Percentiles rank a stretch among this genome's conserved stretches.
Conservation (phyloP, 768 basidiomycete species). For the Candolleomyces efflorescens region DNA sequence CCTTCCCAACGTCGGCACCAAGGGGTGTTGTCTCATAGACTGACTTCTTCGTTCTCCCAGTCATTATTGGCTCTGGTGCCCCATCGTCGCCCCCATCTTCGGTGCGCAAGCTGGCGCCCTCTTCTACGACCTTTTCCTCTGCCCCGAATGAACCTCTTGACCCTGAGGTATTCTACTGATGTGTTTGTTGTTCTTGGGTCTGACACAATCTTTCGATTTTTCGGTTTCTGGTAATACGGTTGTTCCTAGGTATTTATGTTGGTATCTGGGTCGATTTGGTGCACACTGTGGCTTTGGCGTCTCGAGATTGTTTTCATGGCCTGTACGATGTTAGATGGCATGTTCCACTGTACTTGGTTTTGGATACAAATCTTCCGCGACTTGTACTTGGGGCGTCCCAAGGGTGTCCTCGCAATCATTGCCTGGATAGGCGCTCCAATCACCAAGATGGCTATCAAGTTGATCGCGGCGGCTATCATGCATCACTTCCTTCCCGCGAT, state of each 20-base stretch:
- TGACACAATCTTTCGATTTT: no score
- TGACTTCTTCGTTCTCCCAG: slow-evolving; percentile 20
- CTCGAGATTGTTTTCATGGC: background rate
- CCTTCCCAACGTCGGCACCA: no score
- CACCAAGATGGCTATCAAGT: no score
- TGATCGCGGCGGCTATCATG: no score
- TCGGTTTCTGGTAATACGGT: background rate
- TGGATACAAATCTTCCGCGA: background rate
- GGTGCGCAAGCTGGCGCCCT: slow-evolving; percentile 53
- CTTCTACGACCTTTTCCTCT: slow-evolving; percentile 57
- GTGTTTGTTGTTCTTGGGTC: background rate
- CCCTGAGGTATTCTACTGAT: background rate
- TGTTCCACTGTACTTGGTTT: background rate
- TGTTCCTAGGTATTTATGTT: background rate
- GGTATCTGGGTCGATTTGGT: background rate
- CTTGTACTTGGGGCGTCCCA: background rate
- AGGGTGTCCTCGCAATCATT: no score
- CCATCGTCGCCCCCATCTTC: slow-evolving; percentile 53
- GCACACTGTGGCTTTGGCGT: background rate
- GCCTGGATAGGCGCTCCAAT: no score
- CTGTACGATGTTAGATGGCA: background rate
- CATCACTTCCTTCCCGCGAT: no score
- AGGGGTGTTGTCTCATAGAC: slow-evolving; percentile 13
- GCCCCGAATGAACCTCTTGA: slow-evolving; percentile 27
- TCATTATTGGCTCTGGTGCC: slow-evolving; percentile 77